phyloP scores from a whole-genome alignment of 108 stramenopile genomes.

The Asterionellopsis glacialis region DNA sequence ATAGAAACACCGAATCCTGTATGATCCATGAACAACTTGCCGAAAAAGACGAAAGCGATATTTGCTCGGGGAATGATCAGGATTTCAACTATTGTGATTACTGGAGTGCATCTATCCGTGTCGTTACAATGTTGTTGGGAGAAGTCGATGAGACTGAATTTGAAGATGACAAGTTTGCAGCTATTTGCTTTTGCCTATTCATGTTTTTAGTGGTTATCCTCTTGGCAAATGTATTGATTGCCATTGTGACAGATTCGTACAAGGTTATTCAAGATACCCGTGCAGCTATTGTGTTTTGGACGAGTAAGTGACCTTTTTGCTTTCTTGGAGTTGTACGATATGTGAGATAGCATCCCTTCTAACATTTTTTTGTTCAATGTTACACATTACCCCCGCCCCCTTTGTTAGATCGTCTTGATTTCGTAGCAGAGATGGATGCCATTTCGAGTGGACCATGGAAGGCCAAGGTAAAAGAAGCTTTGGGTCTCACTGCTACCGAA shows the following conservation, averaged over 20 bases:
- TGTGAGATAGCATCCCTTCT: no score
- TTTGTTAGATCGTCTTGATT: constrained; percentile 34
- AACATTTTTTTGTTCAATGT: no score
- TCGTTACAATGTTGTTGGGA: constrained; percentile 54
- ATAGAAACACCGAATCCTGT: constrained; percentile 31
- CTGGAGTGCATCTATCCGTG: constrained; percentile 19
- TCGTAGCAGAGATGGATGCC: constrained; percentile 55
- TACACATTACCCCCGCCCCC: no score
- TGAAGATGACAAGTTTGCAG: constrained; percentile 6
- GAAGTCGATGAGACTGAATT: constrained; percentile 38
- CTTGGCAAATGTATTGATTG: constrained; percentile 50
- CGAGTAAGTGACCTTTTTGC: constrained; percentile 7
- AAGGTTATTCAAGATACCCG: constrained; percentile 51
- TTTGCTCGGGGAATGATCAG: constrained; percentile 61
- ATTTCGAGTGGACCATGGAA: constrained; percentile 19
- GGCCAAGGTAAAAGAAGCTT: constrained; percentile 19
- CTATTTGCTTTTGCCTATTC: constrained; percentile 32
- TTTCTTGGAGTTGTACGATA: no score
- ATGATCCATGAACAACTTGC: not conserved
- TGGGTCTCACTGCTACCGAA: constrained; percentile 3
- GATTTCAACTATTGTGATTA: not conserved
- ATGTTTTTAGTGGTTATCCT: constrained; percentile 50
- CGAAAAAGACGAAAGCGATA: constrained; percentile 45
- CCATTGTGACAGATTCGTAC: constrained; percentile 55
- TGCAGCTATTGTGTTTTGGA: constrained; percentile 56